Conservation (phyloP, 768 basidiomycete genomes). For the Lactarius pseudohatsudake region DNA sequence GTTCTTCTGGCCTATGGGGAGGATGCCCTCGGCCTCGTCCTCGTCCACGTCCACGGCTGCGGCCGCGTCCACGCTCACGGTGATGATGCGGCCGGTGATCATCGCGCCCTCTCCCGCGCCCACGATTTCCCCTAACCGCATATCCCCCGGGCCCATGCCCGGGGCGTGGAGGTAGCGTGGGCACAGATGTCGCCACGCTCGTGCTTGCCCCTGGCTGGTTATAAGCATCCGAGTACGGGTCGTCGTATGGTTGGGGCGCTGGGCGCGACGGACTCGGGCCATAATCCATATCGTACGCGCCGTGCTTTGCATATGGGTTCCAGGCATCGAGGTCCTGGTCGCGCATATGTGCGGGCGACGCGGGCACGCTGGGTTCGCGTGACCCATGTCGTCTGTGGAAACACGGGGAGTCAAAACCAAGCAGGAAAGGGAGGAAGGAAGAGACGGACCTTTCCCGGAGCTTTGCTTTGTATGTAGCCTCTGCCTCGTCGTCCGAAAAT, state of each 20-base stretch:
- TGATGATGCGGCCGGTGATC: conserved; percentile 33
- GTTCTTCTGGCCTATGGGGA: conserved; percentile 33
- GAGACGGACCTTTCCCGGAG: conserved; percentile 57
- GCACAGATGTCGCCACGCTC: background rate
- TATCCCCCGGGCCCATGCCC: conserved; percentile 19
- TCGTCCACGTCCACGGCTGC: conserved; percentile 36
- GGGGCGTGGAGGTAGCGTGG: background rate
- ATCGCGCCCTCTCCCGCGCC: conserved; percentile 33
- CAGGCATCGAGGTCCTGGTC: conserved; percentile 54
- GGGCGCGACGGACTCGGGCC: conserved; percentile 58
- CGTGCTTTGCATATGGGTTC: conserved; percentile 65
- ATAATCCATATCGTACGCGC: conserved; percentile 63
- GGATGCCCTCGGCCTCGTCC: conserved; percentile 19
- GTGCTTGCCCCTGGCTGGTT: conserved; percentile 25
- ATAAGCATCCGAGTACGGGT: conserved; percentile 56
- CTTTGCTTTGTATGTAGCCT: conserved; percentile 66
- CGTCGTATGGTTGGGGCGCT: conserved; percentile 72
- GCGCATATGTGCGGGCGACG: conserved; percentile 51
- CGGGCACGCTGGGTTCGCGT: conserved; percentile 44
- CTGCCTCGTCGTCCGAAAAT: conserved; percentile 94
- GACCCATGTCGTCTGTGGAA: conserved; percentile 53
- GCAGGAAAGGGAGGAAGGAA: conserved; percentile 1
- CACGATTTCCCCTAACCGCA: conserved; percentile 37
- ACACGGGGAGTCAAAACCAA: background rate
- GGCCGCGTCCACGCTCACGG: conserved; percentile 25